phyloP scores from a whole-genome alignment of 2,329 filamentous ascomycete genomes.

The Whalleya microplaca region DNA sequence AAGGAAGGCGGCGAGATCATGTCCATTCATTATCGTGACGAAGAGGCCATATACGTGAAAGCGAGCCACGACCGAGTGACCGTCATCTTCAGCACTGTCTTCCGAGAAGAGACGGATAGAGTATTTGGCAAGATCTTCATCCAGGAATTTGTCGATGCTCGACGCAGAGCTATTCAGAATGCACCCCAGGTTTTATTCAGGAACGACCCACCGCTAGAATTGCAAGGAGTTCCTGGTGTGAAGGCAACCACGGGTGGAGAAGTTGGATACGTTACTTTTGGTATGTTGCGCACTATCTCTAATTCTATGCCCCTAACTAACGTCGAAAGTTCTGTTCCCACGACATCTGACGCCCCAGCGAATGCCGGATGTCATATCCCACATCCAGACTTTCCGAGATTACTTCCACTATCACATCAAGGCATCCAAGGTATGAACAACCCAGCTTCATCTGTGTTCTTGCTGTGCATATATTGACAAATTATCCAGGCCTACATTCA shows the following conservation, averaged over 20 bases:
- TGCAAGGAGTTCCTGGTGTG: slow-evolving; percentile 86
- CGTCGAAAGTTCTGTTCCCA: slow-evolving; percentile 79
- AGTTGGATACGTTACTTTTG: slow-evolving; percentile 97
- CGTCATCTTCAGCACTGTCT: slow-evolving; percentile 98
- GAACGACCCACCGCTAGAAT: slow-evolving; percentile 89
- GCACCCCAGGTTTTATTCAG: slow-evolving; percentile 96
- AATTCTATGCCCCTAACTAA: slow-evolving; percentile 12
- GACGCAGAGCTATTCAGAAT: slow-evolving; percentile 94
- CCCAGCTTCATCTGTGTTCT: not conserved
- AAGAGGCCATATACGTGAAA: slow-evolving; percentile 99
- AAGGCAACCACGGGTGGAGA: slow-evolving; percentile 76
- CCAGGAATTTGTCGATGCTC: slow-evolving; percentile 97
- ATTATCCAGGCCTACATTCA: slow-evolving; percentile 82
- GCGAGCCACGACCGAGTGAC: slow-evolving; percentile 96
- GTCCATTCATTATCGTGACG: slow-evolving; percentile 96
- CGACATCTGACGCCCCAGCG: slow-evolving; percentile 89
- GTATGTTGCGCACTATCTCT: slow-evolving; percentile 53
- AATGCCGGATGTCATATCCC: slow-evolving; percentile 93
- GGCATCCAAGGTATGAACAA: slow-evolving; percentile 75
- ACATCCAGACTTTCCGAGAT: slow-evolving; percentile 99
- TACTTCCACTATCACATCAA: slow-evolving; percentile 99
- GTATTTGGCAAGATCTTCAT: slow-evolving; percentile 98
- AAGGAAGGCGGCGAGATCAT: slow-evolving; percentile 90
- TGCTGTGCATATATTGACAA: slow-evolving; percentile 10
- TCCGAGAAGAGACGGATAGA: slow-evolving; percentile 95